phyloP scores from a whole-genome alignment of 441 rosid genomes.

The Dalechampia spathulata region DNA sequence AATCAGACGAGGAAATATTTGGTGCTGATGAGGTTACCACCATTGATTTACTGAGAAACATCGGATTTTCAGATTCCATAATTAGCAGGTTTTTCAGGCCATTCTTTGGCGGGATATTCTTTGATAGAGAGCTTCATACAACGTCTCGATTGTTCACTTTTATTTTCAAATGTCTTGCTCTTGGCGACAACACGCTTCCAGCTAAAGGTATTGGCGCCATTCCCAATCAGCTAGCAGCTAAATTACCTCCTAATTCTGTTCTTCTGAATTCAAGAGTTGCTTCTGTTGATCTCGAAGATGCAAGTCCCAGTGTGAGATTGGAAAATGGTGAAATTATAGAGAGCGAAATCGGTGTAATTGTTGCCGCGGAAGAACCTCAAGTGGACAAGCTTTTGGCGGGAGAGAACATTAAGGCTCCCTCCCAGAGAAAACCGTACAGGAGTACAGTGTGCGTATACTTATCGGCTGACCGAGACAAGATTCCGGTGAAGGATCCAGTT shows the following conservation, averaged over 20 bases:
- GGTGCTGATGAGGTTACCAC: conserved; percentile 43
- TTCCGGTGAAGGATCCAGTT: conserved; percentile 66
- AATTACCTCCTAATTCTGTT: conserved; percentile 46
- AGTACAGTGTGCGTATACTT: conserved; percentile 75
- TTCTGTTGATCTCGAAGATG: conserved; percentile 35
- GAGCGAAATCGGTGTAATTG: conserved; percentile 56
- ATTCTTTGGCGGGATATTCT: conserved; percentile 86
- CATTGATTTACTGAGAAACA: conserved; percentile 35
- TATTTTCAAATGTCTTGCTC: conserved; percentile 79
- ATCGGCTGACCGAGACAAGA: conserved; percentile 34
- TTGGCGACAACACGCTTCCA: conserved; percentile 78
- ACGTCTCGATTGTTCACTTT: conserved; percentile 75
- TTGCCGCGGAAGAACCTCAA: conserved; percentile 76
- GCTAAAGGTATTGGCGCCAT: conserved; percentile 73
- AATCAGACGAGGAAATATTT: conserved; percentile 49
- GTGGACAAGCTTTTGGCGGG: conserved; percentile 46
- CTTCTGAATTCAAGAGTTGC: conserved; percentile 43
- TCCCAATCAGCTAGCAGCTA: conserved; percentile 51
- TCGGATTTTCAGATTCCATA: conserved; percentile 65
- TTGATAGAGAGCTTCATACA: conserved; percentile 69
- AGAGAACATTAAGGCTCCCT: conserved; percentile 24
- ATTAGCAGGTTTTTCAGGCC: conserved; percentile 62
- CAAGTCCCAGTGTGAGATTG: conserved; percentile 32
- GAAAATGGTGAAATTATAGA: conserved; percentile 39
- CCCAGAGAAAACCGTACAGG: conserved; percentile 31